These are phyloP conservation scores for Aspergillus pseudoviridinutans DNA, from an alignment of 2,329 filamentous ascomycete species.

Conservation along the genomic window DNA sequence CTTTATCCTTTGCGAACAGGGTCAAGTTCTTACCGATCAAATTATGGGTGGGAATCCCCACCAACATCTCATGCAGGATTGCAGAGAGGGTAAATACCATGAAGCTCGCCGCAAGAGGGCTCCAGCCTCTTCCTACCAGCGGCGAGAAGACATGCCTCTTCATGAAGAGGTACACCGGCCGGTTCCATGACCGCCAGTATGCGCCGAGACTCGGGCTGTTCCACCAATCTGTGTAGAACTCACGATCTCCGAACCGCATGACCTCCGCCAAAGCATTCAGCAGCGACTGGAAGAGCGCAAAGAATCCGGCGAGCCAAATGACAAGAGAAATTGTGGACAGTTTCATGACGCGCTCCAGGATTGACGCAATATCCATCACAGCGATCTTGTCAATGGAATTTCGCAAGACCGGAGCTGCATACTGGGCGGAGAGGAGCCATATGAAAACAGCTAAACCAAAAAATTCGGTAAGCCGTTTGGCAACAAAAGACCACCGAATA, in stretches of 20 bases:
- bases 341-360: conserved; percentile 87
- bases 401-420: conserved; percentile 80
- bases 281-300: conserved; percentile 89
- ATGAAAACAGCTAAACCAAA: conserved; percentile 79
- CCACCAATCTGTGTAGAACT: conserved; percentile 99
- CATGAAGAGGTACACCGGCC: conserved; percentile 96
- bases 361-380: conserved; percentile 72
- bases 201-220: conserved; percentile 79
- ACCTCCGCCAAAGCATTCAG: conserved; percentile 90
- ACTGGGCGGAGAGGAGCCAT: conserved; percentile 92
- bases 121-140: conserved; percentile 79
- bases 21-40: conserved; percentile 62
- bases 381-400: conserved; percentile 89
- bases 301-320: conserved; percentile 97
- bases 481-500: conserved; percentile 83
- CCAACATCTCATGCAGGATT: conserved; percentile 83
- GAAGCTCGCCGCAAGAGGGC: conserved; percentile 64
- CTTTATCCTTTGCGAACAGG: not conserved
- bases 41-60: conserved; percentile 92
- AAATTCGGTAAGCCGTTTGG: conserved; percentile 75
- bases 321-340: conserved; percentile 91
- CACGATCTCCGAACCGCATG: conserved; percentile 82
- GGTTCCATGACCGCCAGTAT: conserved; percentile 98
- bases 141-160: conserved; percentile 89
- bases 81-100: conserved; percentile 87